phyloP scores from a whole-genome alignment of 2,329 filamentous ascomycete species.

The Penicillium sp. region DNA sequence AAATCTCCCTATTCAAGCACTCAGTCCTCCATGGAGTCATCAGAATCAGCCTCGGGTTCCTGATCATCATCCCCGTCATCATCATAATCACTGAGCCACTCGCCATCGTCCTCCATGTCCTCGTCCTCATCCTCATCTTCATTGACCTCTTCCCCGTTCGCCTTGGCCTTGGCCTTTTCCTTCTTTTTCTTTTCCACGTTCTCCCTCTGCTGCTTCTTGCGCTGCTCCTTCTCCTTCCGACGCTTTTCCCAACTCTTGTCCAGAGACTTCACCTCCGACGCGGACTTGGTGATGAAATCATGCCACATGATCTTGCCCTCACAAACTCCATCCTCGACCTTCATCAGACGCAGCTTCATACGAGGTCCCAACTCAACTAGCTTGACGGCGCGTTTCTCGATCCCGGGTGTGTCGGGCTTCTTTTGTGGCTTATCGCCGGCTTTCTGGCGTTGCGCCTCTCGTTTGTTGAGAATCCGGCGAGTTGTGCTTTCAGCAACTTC shows the following conservation, averaged over 20 bases:
- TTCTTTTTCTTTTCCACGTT: conserved; percentile 85
- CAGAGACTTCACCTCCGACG: conserved; percentile 67
- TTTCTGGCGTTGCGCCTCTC: conserved; percentile 45
- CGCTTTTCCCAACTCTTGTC: conserved; percentile 80
- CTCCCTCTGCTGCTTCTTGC: conserved; percentile 75
- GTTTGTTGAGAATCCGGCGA: conserved; percentile 50
- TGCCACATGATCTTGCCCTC: conserved; percentile 95
- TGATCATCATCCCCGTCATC: conserved; percentile 43
- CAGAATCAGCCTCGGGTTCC: conserved; percentile 38
- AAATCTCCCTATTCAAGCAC: not conserved
- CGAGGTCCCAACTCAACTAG: conserved; percentile 87
- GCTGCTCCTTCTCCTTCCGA: conserved; percentile 78
- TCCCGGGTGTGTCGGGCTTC: conserved; percentile 43
- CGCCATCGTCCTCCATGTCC: conserved; percentile 49
- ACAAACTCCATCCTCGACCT: conserved; percentile 92
- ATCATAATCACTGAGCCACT: conserved; percentile 48
- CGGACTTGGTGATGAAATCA: conserved; percentile 81
- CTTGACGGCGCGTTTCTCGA: conserved; percentile 84
- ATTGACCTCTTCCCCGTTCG: conserved; percentile 40
- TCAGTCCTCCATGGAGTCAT: conserved; percentile 41
- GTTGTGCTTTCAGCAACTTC: conserved; percentile 61
- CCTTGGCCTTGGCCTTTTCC: conserved; percentile 48
- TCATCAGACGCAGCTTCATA: conserved; percentile 81
- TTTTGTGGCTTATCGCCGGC: conserved; percentile 40
- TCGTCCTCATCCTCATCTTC: conserved; percentile 50